Conservation (phyloP, 192 early-diverging fungal genomes). For the Entomortierella chlamydospora region DNA sequence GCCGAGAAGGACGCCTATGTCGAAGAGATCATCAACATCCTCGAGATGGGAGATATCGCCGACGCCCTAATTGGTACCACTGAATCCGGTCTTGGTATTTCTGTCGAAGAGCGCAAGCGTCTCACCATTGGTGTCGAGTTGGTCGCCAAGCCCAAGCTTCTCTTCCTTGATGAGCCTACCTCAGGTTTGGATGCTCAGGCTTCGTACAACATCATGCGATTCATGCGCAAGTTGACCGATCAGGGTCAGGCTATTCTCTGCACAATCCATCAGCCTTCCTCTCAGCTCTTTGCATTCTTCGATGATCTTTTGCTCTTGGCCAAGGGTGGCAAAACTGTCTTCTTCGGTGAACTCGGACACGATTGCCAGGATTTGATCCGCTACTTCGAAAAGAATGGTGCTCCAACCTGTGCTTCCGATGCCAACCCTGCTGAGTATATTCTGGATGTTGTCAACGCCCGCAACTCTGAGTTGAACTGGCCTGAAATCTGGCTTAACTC, state of each 20-base stretch:
- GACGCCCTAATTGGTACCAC: conserved; percentile 80
- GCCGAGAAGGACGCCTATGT: conserved; percentile 79
- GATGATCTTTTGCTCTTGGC: conserved; percentile 85
- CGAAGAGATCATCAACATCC: conserved; percentile 77
- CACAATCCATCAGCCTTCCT: conserved; percentile 90
- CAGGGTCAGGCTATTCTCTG: conserved; percentile 79
- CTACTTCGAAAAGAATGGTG: conserved; percentile 84
- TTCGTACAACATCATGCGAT: conserved; percentile 80
- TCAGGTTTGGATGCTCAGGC: conserved; percentile 86
- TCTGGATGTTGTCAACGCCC: conserved; percentile 82
- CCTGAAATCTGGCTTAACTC: conserved; percentile 78
- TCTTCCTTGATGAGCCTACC: conserved; percentile 94
- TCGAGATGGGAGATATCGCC: conserved; percentile 80
- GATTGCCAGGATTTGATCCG: conserved; percentile 73
- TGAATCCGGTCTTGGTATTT: conserved; percentile 81
- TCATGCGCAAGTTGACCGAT: conserved; percentile 74
- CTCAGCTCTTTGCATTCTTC: conserved; percentile 86
- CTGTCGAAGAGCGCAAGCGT: conserved; percentile 89
- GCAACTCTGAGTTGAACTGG: conserved; percentile 73
- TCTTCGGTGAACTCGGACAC: conserved; percentile 83
- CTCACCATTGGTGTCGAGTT: conserved; percentile 90
- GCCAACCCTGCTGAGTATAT: conserved; percentile 93
- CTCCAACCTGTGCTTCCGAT: conserved; percentile 66
- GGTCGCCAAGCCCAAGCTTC: conserved; percentile 79
- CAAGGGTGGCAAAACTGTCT: conserved; percentile 83